phyloP scores from a whole-genome alignment of 192 early-diverging fungal genomes.

The Ramicandelaber brevisporus region DNA sequence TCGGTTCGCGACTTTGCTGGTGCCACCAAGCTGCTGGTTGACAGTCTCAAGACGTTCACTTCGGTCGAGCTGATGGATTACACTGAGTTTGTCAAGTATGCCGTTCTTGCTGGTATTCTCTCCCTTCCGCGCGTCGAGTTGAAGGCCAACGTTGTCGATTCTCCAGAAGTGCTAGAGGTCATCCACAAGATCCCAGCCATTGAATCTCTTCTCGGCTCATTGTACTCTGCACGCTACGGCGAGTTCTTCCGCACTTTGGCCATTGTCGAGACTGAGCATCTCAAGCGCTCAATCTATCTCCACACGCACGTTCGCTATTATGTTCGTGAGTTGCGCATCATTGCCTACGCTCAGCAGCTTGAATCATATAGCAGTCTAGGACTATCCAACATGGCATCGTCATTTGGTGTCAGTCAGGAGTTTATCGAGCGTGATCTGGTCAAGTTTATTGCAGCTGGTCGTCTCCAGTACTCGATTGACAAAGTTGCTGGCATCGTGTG shows the following conservation, averaged over 20 bases:
- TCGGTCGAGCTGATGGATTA: conserved; percentile 95
- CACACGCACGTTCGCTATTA: conserved; percentile 75
- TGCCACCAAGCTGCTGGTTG: conserved; percentile 69
- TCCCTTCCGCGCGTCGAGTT: conserved; percentile 77
- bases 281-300: conserved; percentile 57
- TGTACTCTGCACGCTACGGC: conserved; percentile 81
- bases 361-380: conserved; percentile 87
- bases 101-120: conserved; percentile 65
- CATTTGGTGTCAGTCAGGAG: conserved; percentile 86
- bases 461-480: conserved; percentile 96
- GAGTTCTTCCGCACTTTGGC: conserved; percentile 82
- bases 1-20: conserved; percentile 90
- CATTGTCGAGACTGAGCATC: conserved; percentile 41
- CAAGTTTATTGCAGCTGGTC: conserved; percentile 82
- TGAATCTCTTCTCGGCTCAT: conserved; percentile 52
- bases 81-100: conserved; percentile 88
- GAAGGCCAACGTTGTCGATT: conserved; percentile 83
- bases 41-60: conserved; percentile 87
- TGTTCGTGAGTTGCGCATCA: conserved; percentile 95
- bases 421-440: conserved; percentile 94
- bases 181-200: conserved; percentile 71
- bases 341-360: conserved; percentile 81
- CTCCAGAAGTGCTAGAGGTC: conserved; percentile 92
- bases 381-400: conserved; percentile 83
- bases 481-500: conserved; percentile 95